phyloP scores from a whole-genome alignment of 495 filamentous ascomycete species.

The Hypomontagnella monticulosa region DNA sequence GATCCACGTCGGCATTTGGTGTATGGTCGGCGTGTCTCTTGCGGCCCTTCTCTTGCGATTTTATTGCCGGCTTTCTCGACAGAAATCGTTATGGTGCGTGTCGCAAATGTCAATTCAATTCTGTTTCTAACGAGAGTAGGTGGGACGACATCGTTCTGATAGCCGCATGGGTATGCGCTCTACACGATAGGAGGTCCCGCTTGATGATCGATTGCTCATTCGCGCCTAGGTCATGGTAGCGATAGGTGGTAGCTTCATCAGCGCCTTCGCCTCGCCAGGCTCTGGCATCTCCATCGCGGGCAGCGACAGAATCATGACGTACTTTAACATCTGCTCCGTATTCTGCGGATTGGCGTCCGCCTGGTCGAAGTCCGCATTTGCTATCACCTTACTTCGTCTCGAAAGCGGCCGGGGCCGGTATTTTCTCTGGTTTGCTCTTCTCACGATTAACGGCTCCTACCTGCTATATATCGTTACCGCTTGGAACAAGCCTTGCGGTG shows the following conservation, averaged over 20 bases:
- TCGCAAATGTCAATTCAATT: background rate
- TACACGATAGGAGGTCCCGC: no score
- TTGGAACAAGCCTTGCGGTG: conserved; percentile 30
- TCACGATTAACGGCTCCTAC: conserved; percentile 29
- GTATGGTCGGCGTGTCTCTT: conserved; percentile 20
- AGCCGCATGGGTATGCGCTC: conserved; percentile 15
- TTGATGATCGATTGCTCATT: background rate
- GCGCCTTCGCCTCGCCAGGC: conserved; percentile 18
- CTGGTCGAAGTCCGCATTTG: conserved; percentile 40
- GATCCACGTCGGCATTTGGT: conserved; percentile 23
- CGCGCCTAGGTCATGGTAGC: conserved; percentile 11
- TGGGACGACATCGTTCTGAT: conserved; percentile 25
- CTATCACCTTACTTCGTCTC: conserved; percentile 36
- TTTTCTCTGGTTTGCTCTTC: conserved; percentile 33
- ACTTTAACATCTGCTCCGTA: conserved; percentile 24
- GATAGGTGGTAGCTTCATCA: conserved; percentile 17
- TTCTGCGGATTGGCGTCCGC: conserved; percentile 35
- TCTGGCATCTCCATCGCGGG: conserved; percentile 11
- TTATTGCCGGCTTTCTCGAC: conserved; percentile 19
- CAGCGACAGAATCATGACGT: conserved; percentile 19
- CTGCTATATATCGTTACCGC: conserved; percentile 23
- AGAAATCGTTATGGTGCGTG: conserved; percentile 17
- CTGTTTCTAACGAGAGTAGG: conserved; percentile 6
- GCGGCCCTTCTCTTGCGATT: conserved; percentile 9
- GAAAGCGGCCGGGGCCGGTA: conserved; percentile 10